Percentiles rank a stretch among this genome's conserved stretches.
Conservation (phyloP, 225 moss, liverwort and hornwort genomes). For the Bryum argenteum region DNA sequence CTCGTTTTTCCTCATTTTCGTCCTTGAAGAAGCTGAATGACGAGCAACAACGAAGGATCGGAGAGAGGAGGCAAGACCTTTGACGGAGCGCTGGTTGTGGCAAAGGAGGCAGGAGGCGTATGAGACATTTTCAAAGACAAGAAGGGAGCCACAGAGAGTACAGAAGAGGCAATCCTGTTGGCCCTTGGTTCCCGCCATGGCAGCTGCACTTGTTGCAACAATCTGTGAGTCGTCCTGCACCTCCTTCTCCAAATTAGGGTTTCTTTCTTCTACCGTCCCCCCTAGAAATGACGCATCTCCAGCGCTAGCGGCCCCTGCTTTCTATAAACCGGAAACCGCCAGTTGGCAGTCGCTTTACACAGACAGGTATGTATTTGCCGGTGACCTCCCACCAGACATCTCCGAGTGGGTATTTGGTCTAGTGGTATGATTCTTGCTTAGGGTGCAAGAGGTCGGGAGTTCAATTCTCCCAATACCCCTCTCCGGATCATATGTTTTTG, state of each 20-base stretch:
- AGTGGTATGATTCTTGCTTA: too few relatives aligned
- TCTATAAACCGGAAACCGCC: not conserved
- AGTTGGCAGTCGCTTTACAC: too few relatives aligned
- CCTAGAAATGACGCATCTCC: rapidly evolving
- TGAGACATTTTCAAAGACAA: slow-evolving; percentile 66
- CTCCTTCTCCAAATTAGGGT: slow-evolving; percentile 24
- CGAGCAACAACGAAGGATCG: too few relatives aligned
- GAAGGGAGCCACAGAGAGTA: slow-evolving; percentile 75
- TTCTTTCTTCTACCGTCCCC: not conserved
- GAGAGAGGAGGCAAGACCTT: slow-evolving; percentile 45
- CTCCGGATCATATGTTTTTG: too few relatives aligned
- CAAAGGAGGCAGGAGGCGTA: slow-evolving; percentile 81
- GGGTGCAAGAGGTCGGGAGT: too few relatives aligned
- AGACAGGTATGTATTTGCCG: too few relatives aligned
- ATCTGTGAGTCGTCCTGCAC: not conserved
- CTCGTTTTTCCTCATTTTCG: too few relatives aligned
- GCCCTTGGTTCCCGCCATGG: slow-evolving; percentile 44
- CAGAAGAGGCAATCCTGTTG: slow-evolving; percentile 80
- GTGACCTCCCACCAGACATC: too few relatives aligned
- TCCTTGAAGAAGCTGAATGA: too few relatives aligned
- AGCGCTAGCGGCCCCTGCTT: not conserved
- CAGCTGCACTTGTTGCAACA: slow-evolving; percentile 19
- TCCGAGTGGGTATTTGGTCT: too few relatives aligned
- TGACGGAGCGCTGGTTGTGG: slow-evolving; percentile 71
- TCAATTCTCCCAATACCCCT: too few relatives aligned